Evolutionary conservation across 2,329 filamentous ascomycete genomes (phyloP).

Genomic region (Eutypella sp.): DNA sequence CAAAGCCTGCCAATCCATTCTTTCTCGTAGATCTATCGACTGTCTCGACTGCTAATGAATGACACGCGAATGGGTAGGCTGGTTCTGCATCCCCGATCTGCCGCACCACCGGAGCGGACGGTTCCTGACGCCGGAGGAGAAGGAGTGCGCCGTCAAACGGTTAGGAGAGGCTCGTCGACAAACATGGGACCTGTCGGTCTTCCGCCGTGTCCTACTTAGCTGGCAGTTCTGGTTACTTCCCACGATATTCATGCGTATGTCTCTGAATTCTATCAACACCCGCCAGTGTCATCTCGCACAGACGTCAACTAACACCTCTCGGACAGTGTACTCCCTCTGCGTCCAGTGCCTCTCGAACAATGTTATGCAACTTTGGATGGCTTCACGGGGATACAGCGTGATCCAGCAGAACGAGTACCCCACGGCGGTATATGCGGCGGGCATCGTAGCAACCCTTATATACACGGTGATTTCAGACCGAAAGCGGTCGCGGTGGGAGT

Average conservation of each 20-base stretch:
- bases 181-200: conserved; percentile 4
- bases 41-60: no score
- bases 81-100: conserved; percentile 39
- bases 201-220: conserved; percentile 22
- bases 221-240: conserved; percentile 43
- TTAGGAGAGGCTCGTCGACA: conserved; percentile 25
- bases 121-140: conserved; percentile 31
- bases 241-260: conserved; percentile 38
- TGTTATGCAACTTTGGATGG: conserved; percentile 41
- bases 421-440: conserved; percentile 35
- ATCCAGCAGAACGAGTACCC: conserved; percentile 42
- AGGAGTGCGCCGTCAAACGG: conserved; percentile 31
- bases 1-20: no score
- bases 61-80: conserved; percentile 27
- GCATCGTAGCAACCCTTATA: conserved; percentile 35
- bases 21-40: no score
- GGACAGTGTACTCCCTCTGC: conserved; percentile 35
- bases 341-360: conserved; percentile 39
- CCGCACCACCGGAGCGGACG: conserved; percentile 36
- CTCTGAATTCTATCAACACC: neutral
- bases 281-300: neutral
- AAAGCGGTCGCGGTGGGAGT: conserved; percentile 38
- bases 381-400: conserved; percentile 35
- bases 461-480: conserved; percentile 38
- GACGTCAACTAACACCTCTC: neutral